Conservation (phyloP, 2,329 filamentous ascomycete species). For the Alternaria sp. region DNA sequence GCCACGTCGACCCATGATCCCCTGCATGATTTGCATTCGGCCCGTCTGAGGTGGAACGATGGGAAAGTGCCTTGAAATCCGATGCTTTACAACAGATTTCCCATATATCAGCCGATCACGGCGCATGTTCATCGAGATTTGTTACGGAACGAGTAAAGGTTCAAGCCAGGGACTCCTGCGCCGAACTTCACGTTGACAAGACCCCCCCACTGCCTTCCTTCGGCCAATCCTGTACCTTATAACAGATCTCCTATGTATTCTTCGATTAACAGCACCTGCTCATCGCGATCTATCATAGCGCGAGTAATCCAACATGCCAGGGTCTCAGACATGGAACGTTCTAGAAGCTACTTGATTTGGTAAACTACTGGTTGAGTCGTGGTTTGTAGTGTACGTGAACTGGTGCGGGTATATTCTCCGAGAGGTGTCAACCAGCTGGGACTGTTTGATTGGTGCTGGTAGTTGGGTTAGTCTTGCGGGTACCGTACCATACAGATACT, state of each 20-base stretch:
- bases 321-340: background rate
- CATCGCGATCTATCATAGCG: background rate
- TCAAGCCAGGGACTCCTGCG: background rate
- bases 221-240: background rate
- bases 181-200: background rate
- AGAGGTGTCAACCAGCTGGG: background rate
- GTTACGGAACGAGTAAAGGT: background rate
- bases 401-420: background rate
- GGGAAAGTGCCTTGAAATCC: constrained; percentile 12
- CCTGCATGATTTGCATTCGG: constrained; percentile 2
- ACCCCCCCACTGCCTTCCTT: background rate
- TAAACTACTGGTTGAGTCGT: background rate
- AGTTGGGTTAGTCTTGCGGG: background rate
- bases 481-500: background rate
- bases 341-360: background rate
- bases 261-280: background rate
- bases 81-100: constrained; percentile 2
- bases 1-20: background rate
- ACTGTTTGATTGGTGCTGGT: background rate
- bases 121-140: background rate
- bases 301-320: background rate
- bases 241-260: background rate
- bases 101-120: constrained; percentile 1
- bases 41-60: constrained; percentile 14
- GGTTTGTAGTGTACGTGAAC: background rate